These are phyloP conservation scores for Bacterosira constricta DNA, from an alignment of 108 stramenopile genomes.

Conservation along the genomic window DNA sequence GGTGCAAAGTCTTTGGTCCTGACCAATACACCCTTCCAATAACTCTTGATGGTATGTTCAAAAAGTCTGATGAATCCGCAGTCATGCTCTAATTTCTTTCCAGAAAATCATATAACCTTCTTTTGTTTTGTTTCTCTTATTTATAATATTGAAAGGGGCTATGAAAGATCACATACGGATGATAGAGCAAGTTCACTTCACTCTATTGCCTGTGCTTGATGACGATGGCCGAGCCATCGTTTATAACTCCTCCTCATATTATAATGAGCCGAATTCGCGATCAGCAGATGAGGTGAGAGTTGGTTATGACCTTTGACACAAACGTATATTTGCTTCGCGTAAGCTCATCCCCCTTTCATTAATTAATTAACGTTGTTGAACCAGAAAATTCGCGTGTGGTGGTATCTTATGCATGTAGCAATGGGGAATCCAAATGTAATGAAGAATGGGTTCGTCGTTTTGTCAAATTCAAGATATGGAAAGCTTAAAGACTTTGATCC, in stretches of 20 bases:
- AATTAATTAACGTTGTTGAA: not conserved
- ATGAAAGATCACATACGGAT: conserved; percentile 11
- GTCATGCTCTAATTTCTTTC: no score
- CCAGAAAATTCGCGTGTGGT: not conserved
- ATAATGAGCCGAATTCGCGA: not conserved
- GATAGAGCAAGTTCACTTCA: not conserved
- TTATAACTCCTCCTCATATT: not conserved
- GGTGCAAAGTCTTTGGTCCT: conserved; percentile 34
- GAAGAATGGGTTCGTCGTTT: conserved; percentile 7
- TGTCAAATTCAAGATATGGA: conserved; percentile 7
- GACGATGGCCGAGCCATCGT: conserved; percentile 11
- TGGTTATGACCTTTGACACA: not conserved
- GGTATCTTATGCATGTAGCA: conserved; percentile 20
- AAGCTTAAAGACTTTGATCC: conserved; percentile 10
- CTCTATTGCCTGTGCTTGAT: conserved; percentile 5
- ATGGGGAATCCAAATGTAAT: not conserved
- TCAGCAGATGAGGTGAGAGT: not conserved
- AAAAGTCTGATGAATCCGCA: no score
- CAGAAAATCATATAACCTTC: no score
- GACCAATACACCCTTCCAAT: conserved; percentile 30
- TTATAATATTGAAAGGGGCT: no score
- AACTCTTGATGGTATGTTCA: conserved; percentile 30
- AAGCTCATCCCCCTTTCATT: not conserved
- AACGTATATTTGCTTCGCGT: not conserved
- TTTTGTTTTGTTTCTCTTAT: no score